Evolutionary conservation across 2,329 filamentous ascomycete species (phyloP), one percentile per base, ranked within the genome.

Genomic region (Colletotrichum endophyticum): DNA sequence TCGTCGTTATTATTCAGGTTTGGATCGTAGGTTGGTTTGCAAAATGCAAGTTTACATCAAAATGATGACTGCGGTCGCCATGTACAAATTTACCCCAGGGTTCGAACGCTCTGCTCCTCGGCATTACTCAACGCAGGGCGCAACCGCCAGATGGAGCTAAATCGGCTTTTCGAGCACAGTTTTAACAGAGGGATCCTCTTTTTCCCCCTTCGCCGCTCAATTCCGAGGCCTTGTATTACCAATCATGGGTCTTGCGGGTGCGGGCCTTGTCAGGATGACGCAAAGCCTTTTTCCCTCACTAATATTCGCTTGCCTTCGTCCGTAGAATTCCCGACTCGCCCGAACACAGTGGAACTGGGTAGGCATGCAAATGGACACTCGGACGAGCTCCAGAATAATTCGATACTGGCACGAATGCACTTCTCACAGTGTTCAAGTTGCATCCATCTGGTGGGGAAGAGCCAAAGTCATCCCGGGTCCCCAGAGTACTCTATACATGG

Each of bases 151-250:
- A 34, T 34, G 36, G 59, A 64, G 28, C 53, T 59, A 66, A 59
- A 59, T 71, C 62, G 64, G 64, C 36, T 73, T 72, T 75, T 66
- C 63, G 56, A 63, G 36, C 57, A 53, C 49, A 66, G 64, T 19
- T 62, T 57, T 49, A 68, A 66, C n/a, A 49, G 22, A 39, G 15
- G 70, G 44, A 27, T 49, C 64, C 74, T 68, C 44, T 68, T 68
- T 73, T 28, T 39, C n/a, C 16, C 49, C 32, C 3, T 28, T 69
- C 64, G 57, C 59, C 73, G 44, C 49, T 61, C 73, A 73, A 76
- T 76, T 73, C 70, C 74, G 44, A 69, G 59, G 70, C 59, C 57
- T 70, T 70, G 74, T 66, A 76, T 76, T 76, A 76, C 74, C 74
- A 76, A 76, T 73, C 74, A 76, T 66, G 44, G 70, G 34, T 57